These are phyloP conservation scores for Tolypocladium sp. DNA, from an alignment of 2,329 filamentous ascomycete genomes.

Conservation along the genomic window DNA sequence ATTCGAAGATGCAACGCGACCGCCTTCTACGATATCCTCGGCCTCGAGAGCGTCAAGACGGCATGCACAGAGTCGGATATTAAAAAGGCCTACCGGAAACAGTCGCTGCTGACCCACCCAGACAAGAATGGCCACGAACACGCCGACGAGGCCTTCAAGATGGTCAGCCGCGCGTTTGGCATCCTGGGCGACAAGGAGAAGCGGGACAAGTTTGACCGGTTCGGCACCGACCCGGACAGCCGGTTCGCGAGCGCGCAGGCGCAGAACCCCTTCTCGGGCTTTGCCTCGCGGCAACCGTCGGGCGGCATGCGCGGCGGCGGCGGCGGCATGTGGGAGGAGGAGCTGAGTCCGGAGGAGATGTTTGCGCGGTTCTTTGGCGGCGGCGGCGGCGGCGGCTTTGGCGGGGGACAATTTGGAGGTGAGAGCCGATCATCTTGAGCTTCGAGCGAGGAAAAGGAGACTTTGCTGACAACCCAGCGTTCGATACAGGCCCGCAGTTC, in stretches of 20 bases:
- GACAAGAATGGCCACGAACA: constrained; percentile 97
- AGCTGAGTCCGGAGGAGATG: constrained; percentile 93
- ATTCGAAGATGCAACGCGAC: constrained; percentile 78
- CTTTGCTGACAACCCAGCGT: constrained; percentile 32
- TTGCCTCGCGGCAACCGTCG: constrained; percentile 35
- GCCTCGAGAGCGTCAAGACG: constrained; percentile 53
- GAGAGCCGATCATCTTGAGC: constrained; percentile 5
- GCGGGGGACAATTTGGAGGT: constrained; percentile 44
- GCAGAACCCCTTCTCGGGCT: constrained; percentile 55
- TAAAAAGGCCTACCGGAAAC: constrained; percentile 95
- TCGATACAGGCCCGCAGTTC: constrained; percentile 77
- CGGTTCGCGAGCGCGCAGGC: constrained; percentile 61
- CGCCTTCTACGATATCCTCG: constrained; percentile 92
- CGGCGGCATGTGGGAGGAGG: constrained; percentile 69
- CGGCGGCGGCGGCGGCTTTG: constrained; percentile 59
- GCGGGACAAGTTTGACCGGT: constrained; percentile 71
- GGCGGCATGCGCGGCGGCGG: constrained; percentile 37
- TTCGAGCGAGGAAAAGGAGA: too few relatives aligned
- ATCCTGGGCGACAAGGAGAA: constrained; percentile 91
- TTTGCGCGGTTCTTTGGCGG: constrained; percentile 96
- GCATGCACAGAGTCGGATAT: constrained; percentile 74
- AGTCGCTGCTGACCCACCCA: constrained; percentile 89
- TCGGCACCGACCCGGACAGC: constrained; percentile 86
- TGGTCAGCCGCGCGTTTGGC: constrained; percentile 90
- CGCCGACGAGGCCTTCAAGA: constrained; percentile 96